A percentile compares a stretch with the other conserved stretches of the same genome.
phyloP scores from a whole-genome alignment of 768 basidiomycete species.

The Fomitopsis pulvina region DNA sequence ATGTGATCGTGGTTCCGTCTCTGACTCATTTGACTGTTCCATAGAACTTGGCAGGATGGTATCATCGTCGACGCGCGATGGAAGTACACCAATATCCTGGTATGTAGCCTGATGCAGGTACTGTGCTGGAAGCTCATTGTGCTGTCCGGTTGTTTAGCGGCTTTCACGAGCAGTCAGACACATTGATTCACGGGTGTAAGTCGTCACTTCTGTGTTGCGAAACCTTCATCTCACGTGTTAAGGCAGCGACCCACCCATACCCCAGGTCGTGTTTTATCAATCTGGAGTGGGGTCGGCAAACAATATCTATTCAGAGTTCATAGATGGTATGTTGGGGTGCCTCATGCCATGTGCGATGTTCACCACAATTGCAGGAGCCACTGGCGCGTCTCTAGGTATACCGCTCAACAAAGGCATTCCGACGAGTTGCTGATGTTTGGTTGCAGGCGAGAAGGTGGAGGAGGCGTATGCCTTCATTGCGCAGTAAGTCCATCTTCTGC shows the following conservation, averaged over 20 bases:
- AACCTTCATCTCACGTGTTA: neutral
- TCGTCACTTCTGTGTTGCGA: slow-evolving; percentile 1
- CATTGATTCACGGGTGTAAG: slow-evolving; percentile 23
- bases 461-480: slow-evolving; percentile 78
- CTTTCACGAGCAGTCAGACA: slow-evolving; percentile 26
- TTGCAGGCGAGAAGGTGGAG: slow-evolving; percentile 62
- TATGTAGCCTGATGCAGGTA: too few species aligned
- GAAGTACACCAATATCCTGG: slow-evolving; percentile 28
- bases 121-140: neutral
- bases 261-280: slow-evolving; percentile 28
- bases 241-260: slow-evolving; percentile 18
- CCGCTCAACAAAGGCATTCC: neutral
- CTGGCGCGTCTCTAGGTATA: slow-evolving; percentile 55
- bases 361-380: slow-evolving; percentile 40
- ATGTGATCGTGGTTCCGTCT: neutral
- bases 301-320: slow-evolving; percentile 49
- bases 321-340: slow-evolving; percentile 41
- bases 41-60: slow-evolving; percentile 72
- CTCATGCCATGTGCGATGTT: neutral
- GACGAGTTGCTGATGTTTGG: slow-evolving; percentile 2
- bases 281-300: slow-evolving; percentile 45
- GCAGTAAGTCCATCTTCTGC: slow-evolving; percentile 44
- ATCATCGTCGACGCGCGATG: slow-evolving; percentile 21
- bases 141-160: slow-evolving; percentile 13
- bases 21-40: neutral